Evolutionary conservation across 371 early-diverging fungal genomes (phyloP).

Genomic region (Lichtheimia ornata): DNA sequence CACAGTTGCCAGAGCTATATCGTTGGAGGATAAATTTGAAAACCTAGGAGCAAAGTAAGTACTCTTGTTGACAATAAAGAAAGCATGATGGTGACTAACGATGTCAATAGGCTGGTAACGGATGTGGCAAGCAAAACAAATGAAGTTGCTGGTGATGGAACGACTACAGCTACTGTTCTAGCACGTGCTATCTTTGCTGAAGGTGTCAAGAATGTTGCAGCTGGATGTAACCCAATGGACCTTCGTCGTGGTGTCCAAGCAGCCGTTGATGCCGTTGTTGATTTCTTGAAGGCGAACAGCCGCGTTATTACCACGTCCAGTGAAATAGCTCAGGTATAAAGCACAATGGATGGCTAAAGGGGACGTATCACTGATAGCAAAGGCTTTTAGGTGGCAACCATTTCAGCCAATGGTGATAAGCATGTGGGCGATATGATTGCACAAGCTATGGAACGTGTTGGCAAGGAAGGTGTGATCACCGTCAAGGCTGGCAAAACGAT

Average conservation of each 20-base stretch:
- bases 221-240: slow-evolving; percentile 98
- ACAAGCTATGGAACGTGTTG: slow-evolving; percentile 98
- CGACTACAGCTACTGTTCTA: slow-evolving; percentile 98
- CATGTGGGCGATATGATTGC: slow-evolving; percentile 95
- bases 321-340: slow-evolving; percentile 88
- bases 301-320: slow-evolving; percentile 90
- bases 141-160: slow-evolving; percentile 98
- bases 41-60: slow-evolving; percentile 91
- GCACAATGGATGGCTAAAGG: neutral
- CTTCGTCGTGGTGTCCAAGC: slow-evolving; percentile 94
- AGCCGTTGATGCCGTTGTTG: slow-evolving; percentile 90
- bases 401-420: slow-evolving; percentile 97
- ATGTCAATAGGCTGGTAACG: slow-evolving; percentile 79
- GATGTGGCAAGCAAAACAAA: slow-evolving; percentile 99
- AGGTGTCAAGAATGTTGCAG: slow-evolving; percentile 98
- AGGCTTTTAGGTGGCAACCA: slow-evolving; percentile 81
- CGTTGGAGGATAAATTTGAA: slow-evolving; percentile 95
- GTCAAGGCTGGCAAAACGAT: slow-evolving; percentile 98
- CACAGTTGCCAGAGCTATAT: slow-evolving; percentile 96
- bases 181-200: slow-evolving; percentile 98
- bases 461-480: slow-evolving; percentile 99
- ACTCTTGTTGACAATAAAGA: neutral
- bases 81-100: neutral
- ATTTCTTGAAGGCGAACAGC: slow-evolving; percentile 83
- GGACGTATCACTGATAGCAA: neutral